Conservation (phyloP, 129 eudicot genomes). For the Pseudognaphalium luteoalbum region DNA sequence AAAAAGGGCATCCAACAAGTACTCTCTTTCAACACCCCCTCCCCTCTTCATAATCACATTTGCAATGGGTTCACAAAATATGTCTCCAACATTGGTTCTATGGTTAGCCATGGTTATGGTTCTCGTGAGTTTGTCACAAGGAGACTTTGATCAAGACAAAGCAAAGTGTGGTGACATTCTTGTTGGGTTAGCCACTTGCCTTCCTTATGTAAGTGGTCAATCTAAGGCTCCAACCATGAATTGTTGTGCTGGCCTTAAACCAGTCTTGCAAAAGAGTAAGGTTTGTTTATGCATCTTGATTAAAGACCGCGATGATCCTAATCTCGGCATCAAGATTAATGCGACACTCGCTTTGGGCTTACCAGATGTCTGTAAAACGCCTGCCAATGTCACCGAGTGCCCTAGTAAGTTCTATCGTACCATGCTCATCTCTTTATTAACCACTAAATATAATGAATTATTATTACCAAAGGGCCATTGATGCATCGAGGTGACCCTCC, state of each 20-base stretch:
- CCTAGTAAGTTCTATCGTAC: conserved; percentile 39
- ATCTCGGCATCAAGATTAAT: conserved; percentile 50
- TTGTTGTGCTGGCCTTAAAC: conserved; percentile 51
- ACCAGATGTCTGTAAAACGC: conserved; percentile 42
- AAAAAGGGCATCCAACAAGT: conserved; percentile 20
- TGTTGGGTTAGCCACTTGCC: conserved; percentile 47
- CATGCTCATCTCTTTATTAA: not conserved
- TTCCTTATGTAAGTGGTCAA: conserved; percentile 50
- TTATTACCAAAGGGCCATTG: too few relatives aligned
- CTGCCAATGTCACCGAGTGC: conserved; percentile 45
- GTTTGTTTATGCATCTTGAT: conserved; percentile 56
- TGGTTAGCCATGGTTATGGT: conserved; percentile 35
- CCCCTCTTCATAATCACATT: not conserved
- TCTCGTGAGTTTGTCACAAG: conserved; percentile 2
- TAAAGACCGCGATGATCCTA: conserved; percentile 55
- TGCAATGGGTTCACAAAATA: conserved; percentile 26
- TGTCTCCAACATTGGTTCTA: conserved; percentile 20
- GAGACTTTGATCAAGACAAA: conserved; percentile 45
- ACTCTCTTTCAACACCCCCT: conserved; percentile 11
- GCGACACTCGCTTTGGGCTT: conserved; percentile 60
- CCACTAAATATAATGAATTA: too few relatives aligned
- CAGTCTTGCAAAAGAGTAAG: conserved; percentile 41
- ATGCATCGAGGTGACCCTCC: too few relatives aligned
- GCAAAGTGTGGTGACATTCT: conserved; percentile 40
- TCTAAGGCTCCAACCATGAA: conserved; percentile 54